Evolutionary conservation across 2,329 filamentous ascomycete species (phyloP).

Genomic region (Juglanconis oblonga): DNA sequence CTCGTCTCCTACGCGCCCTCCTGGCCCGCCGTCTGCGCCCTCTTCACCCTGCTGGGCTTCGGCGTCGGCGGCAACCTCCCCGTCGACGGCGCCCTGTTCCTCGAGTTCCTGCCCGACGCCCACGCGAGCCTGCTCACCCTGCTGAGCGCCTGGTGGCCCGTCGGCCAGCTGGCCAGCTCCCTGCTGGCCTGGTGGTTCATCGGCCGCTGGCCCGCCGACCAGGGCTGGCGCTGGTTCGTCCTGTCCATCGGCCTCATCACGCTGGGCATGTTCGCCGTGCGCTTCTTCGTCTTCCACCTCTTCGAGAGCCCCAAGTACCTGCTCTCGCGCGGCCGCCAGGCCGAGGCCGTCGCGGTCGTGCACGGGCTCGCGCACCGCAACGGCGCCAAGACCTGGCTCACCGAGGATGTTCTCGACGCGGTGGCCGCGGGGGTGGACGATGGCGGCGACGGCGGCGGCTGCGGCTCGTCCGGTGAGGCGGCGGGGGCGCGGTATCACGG

Average conservation of each 20-base stretch:
- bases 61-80: slow-evolving; percentile 75
- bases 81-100: slow-evolving; percentile 76
- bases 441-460: neutral
- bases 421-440: slow-evolving; percentile 41
- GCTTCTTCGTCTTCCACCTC: slow-evolving; percentile 77
- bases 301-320: slow-evolving; percentile 86
- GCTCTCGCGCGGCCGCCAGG: slow-evolving; percentile 70
- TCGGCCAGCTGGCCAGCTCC: slow-evolving; percentile 73
- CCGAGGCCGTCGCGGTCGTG: slow-evolving; percentile 76
- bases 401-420: slow-evolving; percentile 62
- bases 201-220: slow-evolving; percentile 61
- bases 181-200: slow-evolving; percentile 75
- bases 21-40: slow-evolving; percentile 62
- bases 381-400: slow-evolving; percentile 69
- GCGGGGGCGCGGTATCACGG: neutral
- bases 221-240: slow-evolving; percentile 76
- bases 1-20: slow-evolving; percentile 63
- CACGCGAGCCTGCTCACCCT: slow-evolving; percentile 73
- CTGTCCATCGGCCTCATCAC: slow-evolving; percentile 70
- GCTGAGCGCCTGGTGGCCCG: slow-evolving; percentile 83
- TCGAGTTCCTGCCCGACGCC: slow-evolving; percentile 77
- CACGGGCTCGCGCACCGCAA: slow-evolving; percentile 76
- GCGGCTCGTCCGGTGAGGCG: neutral
- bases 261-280: slow-evolving; percentile 72
- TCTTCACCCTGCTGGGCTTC: slow-evolving; percentile 61